A percentile compares a stretch with the other conserved stretches of the same genome.
Evolutionary conservation across 331 rosid species (phyloP).

Genomic region (Quercus tomentella): DNA sequence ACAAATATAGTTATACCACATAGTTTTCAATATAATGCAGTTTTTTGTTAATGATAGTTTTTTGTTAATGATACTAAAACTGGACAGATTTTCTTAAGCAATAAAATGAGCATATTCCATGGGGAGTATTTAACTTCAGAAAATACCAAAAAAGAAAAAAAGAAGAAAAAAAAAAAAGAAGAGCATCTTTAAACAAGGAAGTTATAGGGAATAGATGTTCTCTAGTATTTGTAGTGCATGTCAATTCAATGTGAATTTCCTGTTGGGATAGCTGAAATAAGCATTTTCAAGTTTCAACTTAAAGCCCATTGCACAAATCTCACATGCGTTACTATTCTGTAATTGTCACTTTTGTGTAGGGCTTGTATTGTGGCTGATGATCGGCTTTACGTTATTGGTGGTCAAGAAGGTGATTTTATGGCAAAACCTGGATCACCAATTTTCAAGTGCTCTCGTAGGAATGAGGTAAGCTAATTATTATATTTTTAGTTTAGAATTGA

Average conservation of each 20-base stretch:
- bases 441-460: conserved; percentile 91
- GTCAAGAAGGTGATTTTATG: conserved; percentile 99
- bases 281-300: conserved; percentile 7
- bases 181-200: background rate
- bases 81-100: background rate
- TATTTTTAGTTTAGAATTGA: background rate
- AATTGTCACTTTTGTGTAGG: conserved; percentile 36
- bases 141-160: background rate
- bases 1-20: background rate
- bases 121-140: background rate
- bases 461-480: conserved; percentile 49
- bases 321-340: conserved; percentile 3
- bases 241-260: background rate
- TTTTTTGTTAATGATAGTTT: background rate
- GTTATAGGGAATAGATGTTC: background rate
- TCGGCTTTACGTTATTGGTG: conserved; percentile 82
- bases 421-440: conserved; percentile 98
- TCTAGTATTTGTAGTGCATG: background rate
- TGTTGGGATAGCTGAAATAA: background rate
- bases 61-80: background rate
- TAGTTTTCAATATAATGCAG: too few relatives aligned
- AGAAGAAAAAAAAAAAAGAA: background rate
- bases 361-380: conserved; percentile 79
- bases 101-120: background rate
- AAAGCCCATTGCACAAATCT: conserved; percentile 12